Evolutionary conservation across 805 yeast species (phyloP).

Genomic region (Metschnikowia hibisci): DNA sequence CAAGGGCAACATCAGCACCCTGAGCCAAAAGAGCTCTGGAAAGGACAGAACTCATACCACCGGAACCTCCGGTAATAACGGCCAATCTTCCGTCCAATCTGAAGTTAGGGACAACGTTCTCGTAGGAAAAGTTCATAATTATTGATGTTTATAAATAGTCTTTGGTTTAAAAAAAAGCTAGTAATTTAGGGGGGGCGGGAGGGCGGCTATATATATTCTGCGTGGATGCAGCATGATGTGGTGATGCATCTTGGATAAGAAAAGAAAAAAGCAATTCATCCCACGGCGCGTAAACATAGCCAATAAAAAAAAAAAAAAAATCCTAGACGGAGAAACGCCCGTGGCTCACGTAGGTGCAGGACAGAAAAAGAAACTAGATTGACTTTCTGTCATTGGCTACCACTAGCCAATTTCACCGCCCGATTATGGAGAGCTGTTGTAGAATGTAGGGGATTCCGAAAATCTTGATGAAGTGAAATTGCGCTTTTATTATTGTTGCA

Average conservation of each 20-base stretch:
- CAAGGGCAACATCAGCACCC: conserved; percentile 72
- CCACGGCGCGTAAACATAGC: not conserved
- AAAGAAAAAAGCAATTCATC: not conserved
- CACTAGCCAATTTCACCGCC: no score
- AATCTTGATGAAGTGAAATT: no score
- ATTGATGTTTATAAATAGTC: conserved; percentile 1
- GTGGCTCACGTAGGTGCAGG: not conserved
- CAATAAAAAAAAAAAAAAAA: conserved; percentile 4
- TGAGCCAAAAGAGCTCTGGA: conserved; percentile 67
- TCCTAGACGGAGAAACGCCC: not conserved
- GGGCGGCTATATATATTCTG: conserved; percentile 1
- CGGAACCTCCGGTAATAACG: conserved; percentile 77
- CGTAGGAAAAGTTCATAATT: conserved; percentile 28
- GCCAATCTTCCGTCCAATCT: conserved; percentile 70
- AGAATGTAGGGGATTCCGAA: no score
- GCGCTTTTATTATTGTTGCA: no score
- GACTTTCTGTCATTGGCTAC: no score
- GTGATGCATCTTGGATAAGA: conserved; percentile 3
- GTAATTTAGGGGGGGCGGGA: not conserved
- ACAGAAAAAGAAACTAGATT: conserved; percentile 1
- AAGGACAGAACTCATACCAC: conserved; percentile 66
- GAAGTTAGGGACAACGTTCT: conserved; percentile 56
- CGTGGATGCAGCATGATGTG: conserved; percentile 1
- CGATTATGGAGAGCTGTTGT: no score
- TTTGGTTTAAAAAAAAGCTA: not conserved